A percentile compares a stretch with the other conserved stretches of the same genome.
Evolutionary conservation across 148 eudicot species (phyloP).

Genomic region (Nepenthes gracilis): DNA sequence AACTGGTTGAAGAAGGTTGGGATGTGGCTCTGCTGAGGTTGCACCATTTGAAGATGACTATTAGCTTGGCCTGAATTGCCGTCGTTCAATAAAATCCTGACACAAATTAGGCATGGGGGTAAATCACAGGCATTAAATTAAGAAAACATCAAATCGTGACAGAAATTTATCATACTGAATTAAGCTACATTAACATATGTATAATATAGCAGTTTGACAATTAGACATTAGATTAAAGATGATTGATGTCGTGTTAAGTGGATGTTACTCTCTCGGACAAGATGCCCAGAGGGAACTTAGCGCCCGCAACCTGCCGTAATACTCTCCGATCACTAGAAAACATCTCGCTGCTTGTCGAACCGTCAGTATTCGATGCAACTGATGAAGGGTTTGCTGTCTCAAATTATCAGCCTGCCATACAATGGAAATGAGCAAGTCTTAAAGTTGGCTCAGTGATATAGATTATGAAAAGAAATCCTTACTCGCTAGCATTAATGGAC

Average conservation of each 20-base stretch:
- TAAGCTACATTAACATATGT: too few species aligned
- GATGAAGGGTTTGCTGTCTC: constrained; percentile 51
- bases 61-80: not conserved
- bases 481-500: too few species aligned
- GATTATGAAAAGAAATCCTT: too few species aligned
- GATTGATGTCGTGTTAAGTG: too few species aligned
- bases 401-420: constrained; percentile 48
- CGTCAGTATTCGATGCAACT: constrained; percentile 38
- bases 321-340: constrained; percentile 52
- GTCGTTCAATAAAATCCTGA: not conserved
- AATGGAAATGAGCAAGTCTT: not conserved
- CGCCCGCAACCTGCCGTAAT: constrained; percentile 53
- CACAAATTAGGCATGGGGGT: not conserved
- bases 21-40: not conserved
- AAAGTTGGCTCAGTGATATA: too few species aligned
- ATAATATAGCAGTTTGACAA: too few species aligned
- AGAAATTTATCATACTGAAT: too few species aligned
- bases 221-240: too few species aligned
- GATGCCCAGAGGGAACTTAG: constrained; percentile 57
- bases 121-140: too few species aligned
- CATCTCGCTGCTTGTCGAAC: constrained; percentile 52
- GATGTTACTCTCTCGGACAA: constrained; percentile 6
- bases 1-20: not conserved
- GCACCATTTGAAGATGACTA: not conserved
- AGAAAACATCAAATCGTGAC: too few species aligned